Conservation (phyloP, 1,139 yeast genomes). For the Lodderomyces elongisporus region DNA sequence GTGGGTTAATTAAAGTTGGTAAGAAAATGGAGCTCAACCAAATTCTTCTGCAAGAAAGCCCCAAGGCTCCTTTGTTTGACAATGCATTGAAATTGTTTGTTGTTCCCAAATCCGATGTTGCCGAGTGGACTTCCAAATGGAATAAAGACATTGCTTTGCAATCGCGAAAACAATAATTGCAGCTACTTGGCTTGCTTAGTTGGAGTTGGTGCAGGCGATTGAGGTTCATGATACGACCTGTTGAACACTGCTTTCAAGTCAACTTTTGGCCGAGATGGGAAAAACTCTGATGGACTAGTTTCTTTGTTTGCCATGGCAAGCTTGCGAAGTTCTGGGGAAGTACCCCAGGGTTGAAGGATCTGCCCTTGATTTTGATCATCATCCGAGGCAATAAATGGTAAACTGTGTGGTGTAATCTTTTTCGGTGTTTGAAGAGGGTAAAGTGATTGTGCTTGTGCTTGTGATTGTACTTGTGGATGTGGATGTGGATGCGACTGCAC, state of each 20-base stretch:
- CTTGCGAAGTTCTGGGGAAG: conserved; percentile 54
- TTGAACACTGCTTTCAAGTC: conserved; percentile 68
- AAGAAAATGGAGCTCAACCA: conserved; percentile 65
- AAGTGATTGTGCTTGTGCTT: neutral
- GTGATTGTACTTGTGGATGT: too few species aligned
- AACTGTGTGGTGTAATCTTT: conserved; percentile 16
- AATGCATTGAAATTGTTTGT: conserved; percentile 67
- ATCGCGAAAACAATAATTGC: neutral
- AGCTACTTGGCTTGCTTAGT: conserved; percentile 33
- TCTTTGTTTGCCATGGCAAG: conserved; percentile 52
- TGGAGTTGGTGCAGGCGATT: conserved; percentile 46
- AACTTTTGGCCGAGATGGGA: conserved; percentile 72
- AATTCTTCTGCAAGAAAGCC: conserved; percentile 65
- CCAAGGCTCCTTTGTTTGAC: conserved; percentile 76
- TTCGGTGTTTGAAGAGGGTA: conserved; percentile 5
- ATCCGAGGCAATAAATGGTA: conserved; percentile 50
- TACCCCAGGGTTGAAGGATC: conserved; percentile 68
- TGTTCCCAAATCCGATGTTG: conserved; percentile 68
- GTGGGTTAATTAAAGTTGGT: conserved; percentile 85
- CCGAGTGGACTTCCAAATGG: conserved; percentile 65
- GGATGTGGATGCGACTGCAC: too few species aligned
- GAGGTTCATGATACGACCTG: conserved; percentile 37
- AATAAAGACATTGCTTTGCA: conserved; percentile 59
- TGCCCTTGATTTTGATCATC: conserved; percentile 48
- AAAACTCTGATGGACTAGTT: conserved; percentile 66